A percentile compares a stretch with the other conserved stretches of the same genome.
Evolutionary conservation across 805 yeast genomes (phyloP).

Genomic region (Spencermartinsiella europaea): DNA sequence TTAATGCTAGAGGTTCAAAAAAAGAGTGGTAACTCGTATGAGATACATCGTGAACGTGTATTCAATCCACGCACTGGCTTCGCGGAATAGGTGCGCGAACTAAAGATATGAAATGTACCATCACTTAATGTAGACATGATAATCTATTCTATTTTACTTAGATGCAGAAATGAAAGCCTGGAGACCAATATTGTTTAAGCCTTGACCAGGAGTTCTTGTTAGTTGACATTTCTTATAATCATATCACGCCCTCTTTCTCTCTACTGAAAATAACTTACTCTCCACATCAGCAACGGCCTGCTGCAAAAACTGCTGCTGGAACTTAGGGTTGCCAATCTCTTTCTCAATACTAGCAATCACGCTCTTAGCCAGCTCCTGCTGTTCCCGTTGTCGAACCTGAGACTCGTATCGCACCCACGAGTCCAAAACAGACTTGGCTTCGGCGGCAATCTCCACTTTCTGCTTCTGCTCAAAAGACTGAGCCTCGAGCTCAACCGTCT

Average conservation of each 20-base stretch:
- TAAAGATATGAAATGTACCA: neutral
- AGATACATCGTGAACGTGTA: too few relatives aligned
- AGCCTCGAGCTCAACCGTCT: constrained; percentile 94
- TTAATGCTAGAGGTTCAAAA: too few relatives aligned
- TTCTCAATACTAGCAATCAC: constrained; percentile 85
- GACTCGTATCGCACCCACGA: constrained; percentile 99
- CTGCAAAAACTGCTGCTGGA: constrained; percentile 86
- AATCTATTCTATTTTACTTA: too few relatives aligned
- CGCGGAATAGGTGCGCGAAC: too few relatives aligned
- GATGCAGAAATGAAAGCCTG: neutral
- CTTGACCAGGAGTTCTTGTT: neutral
- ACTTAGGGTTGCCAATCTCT: constrained; percentile 78
- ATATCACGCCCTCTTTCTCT: too few relatives aligned
- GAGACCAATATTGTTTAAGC: neutral
- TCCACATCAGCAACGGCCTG: constrained; percentile 93
- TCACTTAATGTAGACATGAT: neutral
- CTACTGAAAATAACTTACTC: constrained; percentile 31
- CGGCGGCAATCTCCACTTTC: constrained; percentile 75
- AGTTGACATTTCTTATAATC: too few relatives aligned
- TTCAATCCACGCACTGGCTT: too few relatives aligned
- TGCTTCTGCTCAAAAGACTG: constrained; percentile 91
- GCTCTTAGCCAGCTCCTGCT: constrained; percentile 79
- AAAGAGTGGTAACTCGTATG: too few relatives aligned
- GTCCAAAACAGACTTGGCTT: constrained; percentile 93
- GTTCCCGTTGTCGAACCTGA: constrained; percentile 93